Conservation (phyloP, 257 asterid genomes). For the Schizonepeta tenuifolia region DNA sequence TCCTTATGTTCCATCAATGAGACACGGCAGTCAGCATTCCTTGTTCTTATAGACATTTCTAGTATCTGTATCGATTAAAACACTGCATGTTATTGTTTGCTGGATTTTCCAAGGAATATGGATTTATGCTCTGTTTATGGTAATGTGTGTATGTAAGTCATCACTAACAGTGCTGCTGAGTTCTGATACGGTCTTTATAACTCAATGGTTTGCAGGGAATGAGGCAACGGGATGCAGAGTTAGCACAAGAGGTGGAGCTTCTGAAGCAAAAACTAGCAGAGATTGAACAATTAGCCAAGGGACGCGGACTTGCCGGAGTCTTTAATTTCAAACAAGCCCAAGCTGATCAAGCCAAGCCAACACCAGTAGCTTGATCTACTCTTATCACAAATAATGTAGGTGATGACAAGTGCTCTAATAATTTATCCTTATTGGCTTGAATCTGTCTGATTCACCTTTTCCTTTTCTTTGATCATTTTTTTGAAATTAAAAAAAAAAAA, state of each 20-base stretch:
- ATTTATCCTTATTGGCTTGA: conserved; percentile 22
- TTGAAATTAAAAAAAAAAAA: neutral
- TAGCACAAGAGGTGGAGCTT: conserved; percentile 64
- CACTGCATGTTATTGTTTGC: neutral
- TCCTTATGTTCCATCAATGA: neutral
- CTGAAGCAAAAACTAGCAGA: conserved; percentile 61
- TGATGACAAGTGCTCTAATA: neutral
- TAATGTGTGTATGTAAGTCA: neutral
- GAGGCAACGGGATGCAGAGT: conserved; percentile 69
- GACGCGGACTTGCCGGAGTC: conserved; percentile 52
- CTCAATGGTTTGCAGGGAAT: conserved; percentile 47
- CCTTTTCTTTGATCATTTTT: neutral
- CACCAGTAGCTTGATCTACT: conserved; percentile 48
- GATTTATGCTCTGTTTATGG: neutral
- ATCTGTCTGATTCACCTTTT: conserved; percentile 14
- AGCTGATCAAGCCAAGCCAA: conserved; percentile 41
- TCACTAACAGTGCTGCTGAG: neutral
- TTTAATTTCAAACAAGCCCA: conserved; percentile 44
- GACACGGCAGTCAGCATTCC: neutral
- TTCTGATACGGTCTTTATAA: neutral
- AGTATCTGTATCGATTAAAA: neutral
- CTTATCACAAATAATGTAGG: conserved; percentile 23
- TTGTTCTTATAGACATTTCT: neutral
- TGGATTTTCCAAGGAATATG: neutral
- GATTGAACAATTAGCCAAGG: conserved; percentile 58